These are phyloP conservation scores for Bipolaris victoriae DNA, from an alignment of 2,329 filamentous ascomycete genomes.

Conservation along the genomic window DNA sequence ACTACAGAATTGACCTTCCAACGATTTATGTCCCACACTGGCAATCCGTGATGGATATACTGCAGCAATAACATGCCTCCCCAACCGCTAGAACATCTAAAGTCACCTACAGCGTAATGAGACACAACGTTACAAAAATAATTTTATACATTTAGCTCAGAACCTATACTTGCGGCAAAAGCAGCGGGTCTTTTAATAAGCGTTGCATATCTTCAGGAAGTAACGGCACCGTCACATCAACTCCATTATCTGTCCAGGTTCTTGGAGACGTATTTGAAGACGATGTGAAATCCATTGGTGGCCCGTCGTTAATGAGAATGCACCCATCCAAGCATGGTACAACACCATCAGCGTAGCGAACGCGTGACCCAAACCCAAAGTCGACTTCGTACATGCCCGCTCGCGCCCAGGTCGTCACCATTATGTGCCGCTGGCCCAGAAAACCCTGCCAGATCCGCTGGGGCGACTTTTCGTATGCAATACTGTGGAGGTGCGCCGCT, in stretches of 20 bases:
- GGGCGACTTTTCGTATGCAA: constrained; percentile 16
- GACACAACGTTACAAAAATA: no score
- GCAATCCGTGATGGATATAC: no score
- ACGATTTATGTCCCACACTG: no score
- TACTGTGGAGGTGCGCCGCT: constrained; percentile 13
- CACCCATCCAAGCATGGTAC: constrained; percentile 12
- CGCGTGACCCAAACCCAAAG: constrained; percentile 10
- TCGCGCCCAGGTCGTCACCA: constrained; percentile 19
- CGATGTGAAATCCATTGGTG: neutral
- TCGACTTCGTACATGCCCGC: constrained; percentile 15
- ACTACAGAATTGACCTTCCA: no score
- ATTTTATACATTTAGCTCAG: no score
- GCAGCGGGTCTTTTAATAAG: constrained; percentile 5
- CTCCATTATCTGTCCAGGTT: constrained; percentile 2
- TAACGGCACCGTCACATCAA: constrained; percentile 7
- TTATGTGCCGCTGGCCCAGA: constrained; percentile 11
- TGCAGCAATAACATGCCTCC: no score
- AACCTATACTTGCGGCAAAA: constrained; percentile 1
- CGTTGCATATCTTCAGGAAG: constrained; percentile 8
- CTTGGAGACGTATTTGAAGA: neutral
- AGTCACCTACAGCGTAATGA: no score
- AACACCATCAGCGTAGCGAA: constrained; percentile 15
- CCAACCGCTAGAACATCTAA: no score
- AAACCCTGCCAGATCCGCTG: constrained; percentile 19
- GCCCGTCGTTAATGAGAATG: constrained; percentile 11